Percentiles rank a stretch among this genome's conserved stretches.
Conservation (phyloP, 1,139 yeast genomes). For the Pneumocystis wakefieldiae region DNA sequence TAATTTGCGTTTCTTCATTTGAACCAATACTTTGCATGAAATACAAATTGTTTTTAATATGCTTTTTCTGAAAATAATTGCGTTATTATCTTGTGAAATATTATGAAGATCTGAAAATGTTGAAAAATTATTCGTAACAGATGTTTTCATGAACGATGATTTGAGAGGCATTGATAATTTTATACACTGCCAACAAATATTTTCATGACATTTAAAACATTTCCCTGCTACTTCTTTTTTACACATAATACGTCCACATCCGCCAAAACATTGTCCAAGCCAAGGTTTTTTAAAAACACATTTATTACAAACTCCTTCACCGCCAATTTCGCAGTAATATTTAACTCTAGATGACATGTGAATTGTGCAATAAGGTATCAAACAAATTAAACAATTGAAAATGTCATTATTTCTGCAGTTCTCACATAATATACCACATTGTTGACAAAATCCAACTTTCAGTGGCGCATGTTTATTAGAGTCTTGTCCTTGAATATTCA, state of each 20-base stretch:
- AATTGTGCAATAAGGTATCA: not conserved
- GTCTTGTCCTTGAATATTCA: not conserved
- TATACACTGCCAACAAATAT: not conserved
- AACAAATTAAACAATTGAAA: not conserved
- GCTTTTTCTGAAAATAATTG: not conserved
- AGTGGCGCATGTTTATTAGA: not conserved
- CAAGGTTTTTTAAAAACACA: not conserved
- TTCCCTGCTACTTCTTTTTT: not conserved
- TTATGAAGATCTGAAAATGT: not conserved
- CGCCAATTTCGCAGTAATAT: not conserved
- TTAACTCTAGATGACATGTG: not conserved
- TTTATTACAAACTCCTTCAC: not conserved
- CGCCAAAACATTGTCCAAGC: not conserved
- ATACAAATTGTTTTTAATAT: not conserved
- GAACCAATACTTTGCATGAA: not conserved
- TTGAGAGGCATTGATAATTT: not conserved
- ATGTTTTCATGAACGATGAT: not conserved
- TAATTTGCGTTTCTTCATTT: not conserved
- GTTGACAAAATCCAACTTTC: not conserved
- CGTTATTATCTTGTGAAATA: not conserved
- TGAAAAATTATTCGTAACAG: not conserved
- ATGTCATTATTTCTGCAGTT: not conserved
- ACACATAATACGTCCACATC: not conserved
- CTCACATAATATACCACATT: not conserved
- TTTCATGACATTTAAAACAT: not conserved